Evolutionary conservation across 306 rosid species (phyloP), one percentile per base, ranked within the genome.

Genomic region (Cucumis melo): DNA sequence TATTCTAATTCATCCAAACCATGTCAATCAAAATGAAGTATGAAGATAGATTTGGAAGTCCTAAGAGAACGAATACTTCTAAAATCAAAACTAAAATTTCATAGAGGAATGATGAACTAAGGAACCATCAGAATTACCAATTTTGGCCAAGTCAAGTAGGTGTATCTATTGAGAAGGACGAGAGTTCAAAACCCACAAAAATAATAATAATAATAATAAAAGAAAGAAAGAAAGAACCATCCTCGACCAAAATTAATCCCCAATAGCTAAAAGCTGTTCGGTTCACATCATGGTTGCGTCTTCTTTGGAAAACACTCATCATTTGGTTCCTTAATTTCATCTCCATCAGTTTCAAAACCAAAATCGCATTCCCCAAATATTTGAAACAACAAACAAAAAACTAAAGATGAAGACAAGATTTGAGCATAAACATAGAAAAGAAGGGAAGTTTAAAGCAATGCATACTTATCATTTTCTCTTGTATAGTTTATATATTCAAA

Each of bases 241-340:
- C 91, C 90, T 92, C 73, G 78, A 82, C 97, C 96, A 90, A 50
- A 81, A 29, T 84, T 82, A 58, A 85, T 92, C 97, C 89, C 82
- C 93, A 92, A 13, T 42, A 86, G 91, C 91, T 20, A 66, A 78
- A 24, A 42, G 91, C 88, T 87, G 59, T 92, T 84, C 94, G 91
- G 97, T 88, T 96, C 93, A 96, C 97, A 92, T 90, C 96, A 88
- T 90, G 97, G 97, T 76, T 79, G 24, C 85, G 85, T 46, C 80
- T 27, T 46, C 66, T 29, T 14, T 21, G 27, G 39, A 81, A 82
- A 82, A 84, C 84, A 85, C 87, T 38, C 96, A 90, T 89, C 98
- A 90, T 78, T 44, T 85, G 93, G 89, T 74, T 88, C 86, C 83
- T 76, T 75, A 21, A 39, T 60, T 76, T 60, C 21, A 75, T 39